Percentiles rank a stretch among this genome's conserved stretches.
These are phyloP conservation scores for Tilletia indica DNA, from an alignment of 1,284 basidiomycete species.

Conservation along the genomic window DNA sequence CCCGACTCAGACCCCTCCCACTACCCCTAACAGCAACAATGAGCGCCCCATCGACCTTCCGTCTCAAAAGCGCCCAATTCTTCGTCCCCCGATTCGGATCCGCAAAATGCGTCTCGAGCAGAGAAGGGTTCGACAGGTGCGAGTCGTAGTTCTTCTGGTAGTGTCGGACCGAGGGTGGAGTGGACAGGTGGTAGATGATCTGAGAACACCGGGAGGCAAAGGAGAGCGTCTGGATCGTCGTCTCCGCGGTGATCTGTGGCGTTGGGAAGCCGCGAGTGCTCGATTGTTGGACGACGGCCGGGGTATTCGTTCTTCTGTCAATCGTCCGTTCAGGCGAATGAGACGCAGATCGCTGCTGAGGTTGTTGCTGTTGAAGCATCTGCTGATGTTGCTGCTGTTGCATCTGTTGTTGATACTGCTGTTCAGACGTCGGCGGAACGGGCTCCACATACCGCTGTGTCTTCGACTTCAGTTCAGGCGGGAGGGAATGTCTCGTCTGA, in stretches of 20 bases:
- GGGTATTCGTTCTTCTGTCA: too few species aligned
- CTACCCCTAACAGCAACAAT: slow-evolving; percentile 7
- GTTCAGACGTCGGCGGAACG: too few species aligned
- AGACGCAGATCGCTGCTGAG: too few species aligned
- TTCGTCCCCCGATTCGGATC: slow-evolving; percentile 14
- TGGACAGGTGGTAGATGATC: slow-evolving; percentile 14
- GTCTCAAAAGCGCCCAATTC: slow-evolving; percentile 5
- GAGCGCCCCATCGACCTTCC: slow-evolving; percentile 1
- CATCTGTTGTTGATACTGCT: too few species aligned
- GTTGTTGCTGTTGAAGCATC: too few species aligned
- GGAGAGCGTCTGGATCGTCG: not conserved
- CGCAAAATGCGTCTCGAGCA: not conserved
- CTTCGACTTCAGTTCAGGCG: not conserved
- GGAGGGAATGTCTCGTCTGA: not conserved
- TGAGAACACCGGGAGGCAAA: slow-evolving; percentile 10
- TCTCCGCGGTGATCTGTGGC: not conserved
- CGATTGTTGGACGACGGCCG: too few species aligned
- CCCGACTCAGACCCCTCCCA: not conserved
- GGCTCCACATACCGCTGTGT: not conserved
- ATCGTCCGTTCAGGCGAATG: too few species aligned
- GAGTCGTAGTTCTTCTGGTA: slow-evolving; percentile 14
- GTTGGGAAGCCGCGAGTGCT: not conserved
- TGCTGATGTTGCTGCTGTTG: too few species aligned
- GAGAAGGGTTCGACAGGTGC: not conserved
- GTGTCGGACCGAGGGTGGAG: not conserved